These are phyloP conservation scores for Cytospora mali DNA, from an alignment of 2,329 filamentous ascomycete species.

Conservation along the genomic window DNA sequence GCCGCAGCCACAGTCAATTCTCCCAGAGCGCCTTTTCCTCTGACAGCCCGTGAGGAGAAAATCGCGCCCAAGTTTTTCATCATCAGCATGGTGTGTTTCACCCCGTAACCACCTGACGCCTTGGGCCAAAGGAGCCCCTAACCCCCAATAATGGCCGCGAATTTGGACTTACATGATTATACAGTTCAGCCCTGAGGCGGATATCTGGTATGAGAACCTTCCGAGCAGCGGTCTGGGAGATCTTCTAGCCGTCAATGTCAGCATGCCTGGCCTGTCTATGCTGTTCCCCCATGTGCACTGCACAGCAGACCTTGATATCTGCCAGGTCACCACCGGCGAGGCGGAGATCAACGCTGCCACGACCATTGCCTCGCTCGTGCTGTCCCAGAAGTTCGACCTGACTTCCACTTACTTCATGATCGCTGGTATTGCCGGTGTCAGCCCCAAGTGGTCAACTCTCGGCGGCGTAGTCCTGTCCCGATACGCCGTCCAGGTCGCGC, in stretches of 20 bases:
- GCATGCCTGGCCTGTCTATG: slow-evolving; percentile 65
- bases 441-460: slow-evolving; percentile 67
- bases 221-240: slow-evolving; percentile 51
- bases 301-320: slow-evolving; percentile 60
- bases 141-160: too few relatives aligned
- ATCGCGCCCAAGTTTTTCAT: slow-evolving; percentile 64
- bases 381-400: slow-evolving; percentile 66
- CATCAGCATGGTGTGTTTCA: slow-evolving; percentile 58
- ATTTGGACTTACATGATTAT: slow-evolving; percentile 1
- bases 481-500: slow-evolving; percentile 72
- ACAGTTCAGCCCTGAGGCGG: slow-evolving; percentile 64
- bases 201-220: slow-evolving; percentile 62
- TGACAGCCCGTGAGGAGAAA: slow-evolving; percentile 27
- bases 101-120: not conserved
- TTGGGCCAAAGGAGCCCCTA: not conserved
- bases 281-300: slow-evolving; percentile 68
- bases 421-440: slow-evolving; percentile 74
- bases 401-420: slow-evolving; percentile 70
- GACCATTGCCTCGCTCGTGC: slow-evolving; percentile 64
- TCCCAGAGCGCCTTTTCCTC: slow-evolving; percentile 11
- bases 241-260: slow-evolving; percentile 59
- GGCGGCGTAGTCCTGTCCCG: slow-evolving; percentile 68
- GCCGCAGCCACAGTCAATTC: slow-evolving; percentile 15
- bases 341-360: slow-evolving; percentile 75
- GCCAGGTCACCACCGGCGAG: slow-evolving; percentile 70